A percentile compares a stretch with the other conserved stretches of the same genome.
Evolutionary conservation across 2,329 filamentous ascomycete species (phyloP).

Genomic region (Stachybotrys chartarum): DNA sequence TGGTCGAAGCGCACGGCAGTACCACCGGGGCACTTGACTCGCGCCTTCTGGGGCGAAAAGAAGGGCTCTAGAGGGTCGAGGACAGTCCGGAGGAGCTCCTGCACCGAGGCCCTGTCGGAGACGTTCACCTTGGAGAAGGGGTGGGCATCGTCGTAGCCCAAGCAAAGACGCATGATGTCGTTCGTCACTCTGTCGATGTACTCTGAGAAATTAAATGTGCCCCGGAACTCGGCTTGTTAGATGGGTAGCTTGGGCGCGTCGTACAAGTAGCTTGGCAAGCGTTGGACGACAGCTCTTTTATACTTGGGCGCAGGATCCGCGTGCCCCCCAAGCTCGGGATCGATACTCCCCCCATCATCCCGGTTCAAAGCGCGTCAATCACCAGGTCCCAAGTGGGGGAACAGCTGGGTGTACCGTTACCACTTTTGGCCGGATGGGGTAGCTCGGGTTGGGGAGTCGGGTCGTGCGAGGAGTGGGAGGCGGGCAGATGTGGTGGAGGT

Average conservation of each 20-base stretch:
- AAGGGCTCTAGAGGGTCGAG: slow-evolving; percentile 65
- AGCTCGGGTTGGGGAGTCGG: too few relatives aligned
- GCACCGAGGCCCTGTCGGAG: slow-evolving; percentile 46
- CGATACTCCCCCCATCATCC: neutral
- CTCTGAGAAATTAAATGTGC: too few relatives aligned
- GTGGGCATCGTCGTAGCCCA: slow-evolving; percentile 47
- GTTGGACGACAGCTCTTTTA: neutral
- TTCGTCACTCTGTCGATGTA: neutral
- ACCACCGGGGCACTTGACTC: slow-evolving; percentile 59
- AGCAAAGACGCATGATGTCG: slow-evolving; percentile 14
- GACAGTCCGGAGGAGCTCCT: slow-evolving; percentile 53
- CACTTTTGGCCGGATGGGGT: too few relatives aligned
- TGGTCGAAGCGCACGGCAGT: slow-evolving; percentile 74
- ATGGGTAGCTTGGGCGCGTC: too few relatives aligned
- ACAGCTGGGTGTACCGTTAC: neutral
- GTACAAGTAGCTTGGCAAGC: neutral
- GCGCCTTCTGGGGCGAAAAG: slow-evolving; percentile 59
- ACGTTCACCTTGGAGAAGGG: slow-evolving; percentile 48
- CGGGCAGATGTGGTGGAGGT: neutral
- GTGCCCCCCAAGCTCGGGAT: neutral
- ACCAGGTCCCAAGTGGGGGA: neutral
- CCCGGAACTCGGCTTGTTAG: too few relatives aligned
- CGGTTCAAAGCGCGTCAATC: neutral
- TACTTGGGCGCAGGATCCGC: neutral
- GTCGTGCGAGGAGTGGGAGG: too few relatives aligned